Percentiles rank a stretch among this genome's conserved stretches.
These are phyloP conservation scores for Punica granatum DNA, from an alignment of 345 rosid species.

Conservation along the genomic window DNA sequence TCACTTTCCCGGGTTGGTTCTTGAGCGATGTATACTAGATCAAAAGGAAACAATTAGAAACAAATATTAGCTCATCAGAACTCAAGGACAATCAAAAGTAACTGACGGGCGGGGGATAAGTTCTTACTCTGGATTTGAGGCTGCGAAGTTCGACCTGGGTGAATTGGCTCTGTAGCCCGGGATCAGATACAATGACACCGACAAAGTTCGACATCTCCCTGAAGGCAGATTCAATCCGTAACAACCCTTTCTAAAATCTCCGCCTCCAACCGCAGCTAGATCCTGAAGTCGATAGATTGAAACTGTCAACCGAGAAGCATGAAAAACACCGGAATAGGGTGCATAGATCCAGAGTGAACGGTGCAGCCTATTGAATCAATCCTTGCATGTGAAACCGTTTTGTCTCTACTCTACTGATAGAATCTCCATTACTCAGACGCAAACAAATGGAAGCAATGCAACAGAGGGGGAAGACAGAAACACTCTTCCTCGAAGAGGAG, in stretches of 20 bases:
- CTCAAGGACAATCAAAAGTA: background rate
- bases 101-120: background rate
- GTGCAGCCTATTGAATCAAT: background rate
- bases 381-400: background rate
- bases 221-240: constrained; percentile 1
- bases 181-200: constrained; percentile 77
- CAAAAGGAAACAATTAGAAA: background rate
- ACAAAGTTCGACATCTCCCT: constrained; percentile 59
- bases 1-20: constrained; percentile 58
- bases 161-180: constrained; percentile 78
- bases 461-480: background rate
- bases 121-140: constrained; percentile 69
- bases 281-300: background rate
- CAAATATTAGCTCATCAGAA: background rate
- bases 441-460: background rate
- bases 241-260: background rate
- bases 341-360: constrained; percentile 1
- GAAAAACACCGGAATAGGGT: background rate
- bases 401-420: background rate
- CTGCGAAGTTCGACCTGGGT: constrained; percentile 87
- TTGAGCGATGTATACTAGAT: constrained; percentile 47
- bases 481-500: background rate
- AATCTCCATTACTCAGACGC: background rate
- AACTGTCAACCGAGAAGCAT: background rate
- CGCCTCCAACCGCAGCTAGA: background rate